phyloP scores from a whole-genome alignment of 2,329 filamentous ascomycete species.

The Fusarium goolgardi region DNA sequence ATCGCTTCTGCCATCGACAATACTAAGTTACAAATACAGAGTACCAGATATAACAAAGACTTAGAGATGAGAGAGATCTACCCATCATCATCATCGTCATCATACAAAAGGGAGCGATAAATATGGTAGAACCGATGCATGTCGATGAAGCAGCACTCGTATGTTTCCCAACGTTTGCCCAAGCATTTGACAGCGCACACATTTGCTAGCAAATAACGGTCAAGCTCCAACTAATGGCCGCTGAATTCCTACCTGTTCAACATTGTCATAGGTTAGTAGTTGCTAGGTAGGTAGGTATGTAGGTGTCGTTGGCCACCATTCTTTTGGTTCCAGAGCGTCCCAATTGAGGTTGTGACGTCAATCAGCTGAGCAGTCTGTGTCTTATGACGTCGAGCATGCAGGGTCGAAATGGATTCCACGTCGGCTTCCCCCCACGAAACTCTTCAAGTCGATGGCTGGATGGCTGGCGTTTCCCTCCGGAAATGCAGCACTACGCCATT shows the following conservation, averaged over 20 bases:
- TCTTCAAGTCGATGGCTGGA: conserved; percentile 20
- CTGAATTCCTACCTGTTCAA: not conserved
- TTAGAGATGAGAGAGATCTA: conserved; percentile 2
- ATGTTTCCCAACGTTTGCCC: conserved; percentile 26
- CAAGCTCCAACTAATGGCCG: not conserved
- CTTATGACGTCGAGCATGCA: conserved; percentile 44
- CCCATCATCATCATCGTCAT: conserved; percentile 25
- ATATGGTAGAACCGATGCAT: conserved; percentile 1
- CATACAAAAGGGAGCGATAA: conserved; percentile 10
- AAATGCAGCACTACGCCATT: conserved; percentile 45
- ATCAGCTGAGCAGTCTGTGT: conserved; percentile 26
- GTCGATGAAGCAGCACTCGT: conserved; percentile 30
- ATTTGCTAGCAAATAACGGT: not conserved
- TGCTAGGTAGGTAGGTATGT: not conserved
- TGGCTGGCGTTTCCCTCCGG: conserved; percentile 20
- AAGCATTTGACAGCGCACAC: conserved; percentile 8
- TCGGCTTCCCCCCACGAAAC: conserved; percentile 32
- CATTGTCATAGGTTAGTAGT: not conserved
- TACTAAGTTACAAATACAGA: not conserved
- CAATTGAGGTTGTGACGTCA: conserved; percentile 41
- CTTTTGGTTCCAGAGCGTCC: conserved; percentile 2
- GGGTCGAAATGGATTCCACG: conserved; percentile 39
- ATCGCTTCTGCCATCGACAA: too few species aligned
- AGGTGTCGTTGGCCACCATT: conserved; percentile 2
- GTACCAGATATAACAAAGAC: not conserved